Evolutionary conservation across 345 rosid species (phyloP), one percentile per base, ranked within the genome.

Genomic region (Eucalyptus guilfoylei): DNA sequence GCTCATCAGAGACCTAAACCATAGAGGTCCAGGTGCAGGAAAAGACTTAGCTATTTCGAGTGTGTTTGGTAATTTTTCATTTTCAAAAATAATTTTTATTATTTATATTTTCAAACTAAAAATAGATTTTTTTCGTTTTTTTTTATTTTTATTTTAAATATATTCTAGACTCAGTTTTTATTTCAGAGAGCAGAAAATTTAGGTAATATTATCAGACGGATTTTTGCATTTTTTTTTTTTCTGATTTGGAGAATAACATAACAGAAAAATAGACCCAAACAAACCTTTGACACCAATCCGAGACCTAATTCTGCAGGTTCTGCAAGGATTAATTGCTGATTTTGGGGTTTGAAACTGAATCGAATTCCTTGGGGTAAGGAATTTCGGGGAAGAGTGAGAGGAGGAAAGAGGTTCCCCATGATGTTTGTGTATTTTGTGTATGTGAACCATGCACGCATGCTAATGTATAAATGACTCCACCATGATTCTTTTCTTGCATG

Each of bases 101-200:
- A 52, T 3, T 17, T 17, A 0, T 17, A 50, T 52, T 52, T 50
- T 52, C 5, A 0, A 52, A 52, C 11, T 1, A 52, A 52, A 52
- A 19, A 19, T 17, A 52, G 1, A 50, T 52, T 3, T 52, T 19
- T 19, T 3, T 3, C 0, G 7, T 19, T 17, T 52, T 7, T 17
- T 6, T 50, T 17, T 19, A 17, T 52, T 19, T 52, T 52, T 52
- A 0, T 19, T 52, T 52, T 26, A 52, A 52, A 21, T 52, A 52
- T 52, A 52, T 8, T 3, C 5, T 19, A 2, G 5, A 52, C 26
- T 19, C 26, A 52, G 2, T 52, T 52, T 52, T 52, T 52, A 52
- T 52, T 52, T 21, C 26, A 1, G 26, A 52, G 10, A 52, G 11
- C 26, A 52, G 9, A 52, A 52, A 19, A n/a, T n/a, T n/a, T n/a